Base-by-base conservation (phyloP, 2,329 filamentous ascomycete species). In the Hyphodiscus sp. region DNA sequence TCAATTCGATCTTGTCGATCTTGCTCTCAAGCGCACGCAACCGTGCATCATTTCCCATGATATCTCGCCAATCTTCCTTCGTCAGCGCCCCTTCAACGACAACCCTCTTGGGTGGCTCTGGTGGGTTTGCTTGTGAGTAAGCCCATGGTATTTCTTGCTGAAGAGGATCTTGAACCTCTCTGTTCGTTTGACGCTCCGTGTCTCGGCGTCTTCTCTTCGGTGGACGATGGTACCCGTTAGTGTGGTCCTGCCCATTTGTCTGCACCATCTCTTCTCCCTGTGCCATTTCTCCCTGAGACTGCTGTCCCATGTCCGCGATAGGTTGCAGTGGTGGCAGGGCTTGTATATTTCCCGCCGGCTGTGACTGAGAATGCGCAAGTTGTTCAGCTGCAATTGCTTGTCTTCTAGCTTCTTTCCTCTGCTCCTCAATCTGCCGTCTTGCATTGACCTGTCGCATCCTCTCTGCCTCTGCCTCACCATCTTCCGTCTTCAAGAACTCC, bases 391-490 rank as follows among this genome's bases (percentile, higher is more conserved):
- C 65, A 48, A 66, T 65, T 47, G 62, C 61, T 49, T 62, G 58
- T 58, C 63, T 62, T 33, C 65, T 59, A 7, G 65, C 64, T 51
- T 68, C 65, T 43, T 65, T 66, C 29, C 65, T 61, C 15, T 56
- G 53, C 50, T 68, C 65, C 30, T 68, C 65, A n/a, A 66, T 53
- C 43, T 61, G 64, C 45, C 65, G 61, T 30, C 64, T 58, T 1
- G 61, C 60, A 42, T 66, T 63, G n/a, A 67, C 65, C 44, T 67
- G 65, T 58, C 65, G 61, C 63, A 64, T 65, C 48, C 66, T 61
- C 55, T 67, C 64, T 6, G 61, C 61, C 53, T 67, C 66, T 10
- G 62, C 65, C 11, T 67, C 66, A 18, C 55, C 60, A 56, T 68
- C 66, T 29, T 68, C 66, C n/a, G 61, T 54, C 51, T 61, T 65